Base-by-base conservation (phyloP, 352 stramenopile genomes). In the Globisporangium heterothallicum region DNA sequence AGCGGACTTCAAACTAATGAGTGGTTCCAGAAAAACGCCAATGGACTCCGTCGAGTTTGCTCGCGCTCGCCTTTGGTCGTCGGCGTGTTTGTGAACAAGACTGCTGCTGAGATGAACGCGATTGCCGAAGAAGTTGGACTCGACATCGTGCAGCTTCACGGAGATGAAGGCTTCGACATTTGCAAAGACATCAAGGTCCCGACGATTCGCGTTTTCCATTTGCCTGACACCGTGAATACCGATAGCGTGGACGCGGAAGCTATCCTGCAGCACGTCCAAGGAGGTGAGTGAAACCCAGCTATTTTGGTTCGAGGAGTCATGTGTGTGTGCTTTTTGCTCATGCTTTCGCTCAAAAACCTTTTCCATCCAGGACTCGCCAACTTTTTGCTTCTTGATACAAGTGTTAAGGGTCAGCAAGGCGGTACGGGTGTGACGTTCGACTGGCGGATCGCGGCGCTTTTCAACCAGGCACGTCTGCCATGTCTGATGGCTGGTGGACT, bases 101-200 rank as follows among this genome's bases (percentile, higher is more conserved):
- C 84, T 5, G 64, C 92, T 2, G 78, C 86, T n/a, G 89, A 95
- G 47, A 93, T 99, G 57, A 94, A 90, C 26, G 69, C 78, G 47
- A 79, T 97, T 56, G 88, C 92, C 0, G 63, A 84, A 21, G 68
- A 91, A 13, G 90, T 94, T 42, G 96, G 96, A 1, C 63, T 99
- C 24, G 97, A 99, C 65, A 73, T 99, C 30, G 91, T 99, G 2
- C 97, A 99, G 75, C 78, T 99, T 41, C 97, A 99, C 59, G 96
- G 96, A 24, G 81, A 96, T 52, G 97, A 99, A 69, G 91, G 90
- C 49, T 97, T 94, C 60, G 70, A 83, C 45, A 80, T 96, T 40
- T 92, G 75, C 48, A 73, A 72, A 8, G 84, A 92, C 38, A 77
- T 94, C 41, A 72, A 70, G 29, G 84, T 96, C 18, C 96, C 96